These are phyloP conservation scores for Calonectria pteridis DNA, from an alignment of 2,329 filamentous ascomycete species.

Conservation along the genomic window DNA sequence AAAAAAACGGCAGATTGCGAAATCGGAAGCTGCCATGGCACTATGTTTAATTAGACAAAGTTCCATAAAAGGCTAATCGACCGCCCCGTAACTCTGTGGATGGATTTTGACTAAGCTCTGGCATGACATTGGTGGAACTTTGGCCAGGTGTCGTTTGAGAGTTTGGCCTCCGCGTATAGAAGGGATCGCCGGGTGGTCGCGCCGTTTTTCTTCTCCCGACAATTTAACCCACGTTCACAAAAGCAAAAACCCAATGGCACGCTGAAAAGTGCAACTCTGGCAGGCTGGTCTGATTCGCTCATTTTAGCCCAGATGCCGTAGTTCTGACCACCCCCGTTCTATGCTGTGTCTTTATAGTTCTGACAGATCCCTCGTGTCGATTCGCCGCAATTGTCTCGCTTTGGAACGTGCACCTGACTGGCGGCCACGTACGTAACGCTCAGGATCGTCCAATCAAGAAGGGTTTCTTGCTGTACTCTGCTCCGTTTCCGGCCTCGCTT, in stretches of 20 bases:
- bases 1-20: neutral
- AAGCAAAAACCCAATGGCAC: neutral
- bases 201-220: neutral
- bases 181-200: neutral
- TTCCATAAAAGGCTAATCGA: neutral
- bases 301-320: neutral
- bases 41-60: neutral
- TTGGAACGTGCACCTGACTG: neutral
- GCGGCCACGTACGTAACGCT: neutral
- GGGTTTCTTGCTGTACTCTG: neutral
- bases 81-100: neutral
- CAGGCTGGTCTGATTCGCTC: neutral
- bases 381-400: neutral
- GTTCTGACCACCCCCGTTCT: neutral
- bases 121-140: slow-evolving; percentile 14
- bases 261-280: too few species aligned
- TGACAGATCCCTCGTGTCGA: neutral
- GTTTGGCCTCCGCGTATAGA: neutral
- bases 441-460: neutral
- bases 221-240: neutral
- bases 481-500: neutral
- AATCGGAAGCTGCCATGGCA: neutral
- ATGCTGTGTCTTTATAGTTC: neutral
- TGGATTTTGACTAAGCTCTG: neutral
- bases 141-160: neutral